Base-by-base conservation (phyloP, 2,329 filamentous ascomycete species). In the Epichloe elymi region DNA sequence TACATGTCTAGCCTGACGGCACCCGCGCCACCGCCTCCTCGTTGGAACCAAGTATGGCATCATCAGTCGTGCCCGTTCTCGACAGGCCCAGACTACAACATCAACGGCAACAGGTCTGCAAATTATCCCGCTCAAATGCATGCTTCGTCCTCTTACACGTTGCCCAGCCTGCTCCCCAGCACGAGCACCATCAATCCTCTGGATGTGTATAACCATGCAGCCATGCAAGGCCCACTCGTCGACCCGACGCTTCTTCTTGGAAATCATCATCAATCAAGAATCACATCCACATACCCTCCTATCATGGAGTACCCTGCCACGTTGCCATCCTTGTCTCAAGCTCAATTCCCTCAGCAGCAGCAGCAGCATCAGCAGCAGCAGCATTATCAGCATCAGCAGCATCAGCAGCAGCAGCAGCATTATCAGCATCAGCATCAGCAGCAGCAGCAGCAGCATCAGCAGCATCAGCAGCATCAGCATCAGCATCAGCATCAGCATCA, bases 341-440 rank as follows among this genome's bases (percentile, higher is more conserved):
- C 5, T 14, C 8, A 5, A 30, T 30, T 10, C 3, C 10, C 26
- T 10, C 26, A 30, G 0, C 26, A 30, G 3, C 8, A 30, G 0
- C 26, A 30, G 2, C 26, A 30, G 0, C 26, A 30, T 0, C 8
- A 30, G 2, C 26, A 30, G 0, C 26, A 30, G 26, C 26, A 26
- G 0, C 26, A 26, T 0, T 1, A 26, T 0, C 26, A 26, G 7
- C 7, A 26, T 1, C 26, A 26, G 0, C 23, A 26, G 0, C 23
- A 26, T 0, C 23, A 26, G 7, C 26, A 26, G 1, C 26, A 30
- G 0, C 26, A 30, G 1, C 7, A 30, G 0, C 26, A 30, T 1
- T 3, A 30, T 1, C 26, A 7, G 6, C 23, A 26, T 0, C 23
- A 7, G 7, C 23, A 26, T 0, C 23, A 26, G 2, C 23, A 26